These are phyloP conservation scores for Talaromyces adpressus DNA, from an alignment of 495 filamentous ascomycete genomes.

Conservation along the genomic window DNA sequence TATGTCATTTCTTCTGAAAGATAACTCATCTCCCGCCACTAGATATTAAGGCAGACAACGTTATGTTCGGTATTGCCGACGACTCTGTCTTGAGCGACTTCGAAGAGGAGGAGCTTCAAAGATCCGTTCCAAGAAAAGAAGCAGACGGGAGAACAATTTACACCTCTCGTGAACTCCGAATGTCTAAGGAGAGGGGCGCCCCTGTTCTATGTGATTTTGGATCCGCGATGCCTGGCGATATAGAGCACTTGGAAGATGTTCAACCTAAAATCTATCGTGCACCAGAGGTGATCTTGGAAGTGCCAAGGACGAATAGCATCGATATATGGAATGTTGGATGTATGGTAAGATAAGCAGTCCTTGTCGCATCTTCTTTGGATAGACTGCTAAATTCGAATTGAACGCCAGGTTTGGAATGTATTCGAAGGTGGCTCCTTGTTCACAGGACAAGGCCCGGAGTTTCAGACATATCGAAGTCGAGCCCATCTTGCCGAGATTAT, in stretches of 20 bases:
- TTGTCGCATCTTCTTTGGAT: background rate
- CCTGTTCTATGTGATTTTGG: conserved; percentile 35
- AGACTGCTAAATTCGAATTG: background rate
- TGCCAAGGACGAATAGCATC: conserved; percentile 28
- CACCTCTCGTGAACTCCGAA: conserved; percentile 17
- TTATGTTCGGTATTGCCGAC: conserved; percentile 30
- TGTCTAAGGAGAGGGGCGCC: conserved; percentile 17
- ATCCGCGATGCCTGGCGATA: conserved; percentile 22
- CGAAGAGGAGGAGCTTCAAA: conserved; percentile 19
- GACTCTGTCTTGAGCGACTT: conserved; percentile 23
- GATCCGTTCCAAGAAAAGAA: conserved; percentile 25
- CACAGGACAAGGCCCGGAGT: conserved; percentile 14
- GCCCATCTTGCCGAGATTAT: conserved; percentile 22
- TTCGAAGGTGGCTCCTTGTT: conserved; percentile 21
- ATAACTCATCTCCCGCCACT: background rate
- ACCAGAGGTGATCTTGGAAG: conserved; percentile 30
- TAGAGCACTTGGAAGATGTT: conserved; percentile 17
- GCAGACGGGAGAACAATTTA: conserved; percentile 23
- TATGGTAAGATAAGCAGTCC: conserved; percentile 14
- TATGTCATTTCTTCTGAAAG: background rate
- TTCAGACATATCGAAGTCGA: conserved; percentile 16
- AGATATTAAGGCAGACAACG: conserved; percentile 40
- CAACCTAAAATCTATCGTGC: conserved; percentile 28
- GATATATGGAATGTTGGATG: conserved; percentile 36
- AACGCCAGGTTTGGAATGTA: conserved; percentile 21